Percentiles rank a stretch among this genome's conserved stretches.
Evolutionary conservation across 139 green algal species (phyloP).

Genomic region (Auxenochlorella pyrenoidosa): DNA sequence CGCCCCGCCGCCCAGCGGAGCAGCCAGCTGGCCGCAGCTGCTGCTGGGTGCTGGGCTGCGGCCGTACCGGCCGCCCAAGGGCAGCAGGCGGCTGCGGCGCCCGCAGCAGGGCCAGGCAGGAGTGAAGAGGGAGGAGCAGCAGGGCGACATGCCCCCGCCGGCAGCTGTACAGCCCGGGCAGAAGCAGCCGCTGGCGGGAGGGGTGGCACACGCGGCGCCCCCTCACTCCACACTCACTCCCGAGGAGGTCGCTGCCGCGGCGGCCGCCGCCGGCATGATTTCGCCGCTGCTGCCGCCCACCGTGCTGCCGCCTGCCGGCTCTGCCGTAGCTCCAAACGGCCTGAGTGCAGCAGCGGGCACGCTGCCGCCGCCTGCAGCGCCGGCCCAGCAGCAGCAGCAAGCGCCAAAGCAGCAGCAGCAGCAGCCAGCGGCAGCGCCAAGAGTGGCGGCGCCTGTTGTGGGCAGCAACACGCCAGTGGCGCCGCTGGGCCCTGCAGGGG

Average conservation of each 20-base stretch:
- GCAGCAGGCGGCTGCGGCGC: conserved; percentile 18
- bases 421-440: not conserved
- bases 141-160: not conserved
- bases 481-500: not conserved
- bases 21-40: conserved; percentile 12
- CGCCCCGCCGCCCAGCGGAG: not conserved
- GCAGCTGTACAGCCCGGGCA: not conserved
- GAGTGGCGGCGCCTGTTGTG: not conserved
- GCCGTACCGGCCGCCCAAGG: not conserved
- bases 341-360: not conserved
- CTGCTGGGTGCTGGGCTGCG: conserved; percentile 2
- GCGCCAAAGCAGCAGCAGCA: conserved; percentile 10
- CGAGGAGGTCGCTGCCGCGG: conserved; percentile 23
- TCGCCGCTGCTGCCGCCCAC: not conserved
- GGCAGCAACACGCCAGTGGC: conserved; percentile 1
- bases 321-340: not conserved
- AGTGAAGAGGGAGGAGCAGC: not conserved
- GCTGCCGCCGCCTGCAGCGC: not conserved
- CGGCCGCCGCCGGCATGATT: not conserved
- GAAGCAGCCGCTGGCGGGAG: not conserved
- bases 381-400: not conserved
- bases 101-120: not conserved
- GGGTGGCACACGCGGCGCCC: not conserved
- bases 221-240: not conserved
- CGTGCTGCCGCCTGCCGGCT: conserved; percentile 8